Base-by-base conservation (phyloP, 2,329 filamentous ascomycete species). In the Delphinella strobiligena region DNA sequence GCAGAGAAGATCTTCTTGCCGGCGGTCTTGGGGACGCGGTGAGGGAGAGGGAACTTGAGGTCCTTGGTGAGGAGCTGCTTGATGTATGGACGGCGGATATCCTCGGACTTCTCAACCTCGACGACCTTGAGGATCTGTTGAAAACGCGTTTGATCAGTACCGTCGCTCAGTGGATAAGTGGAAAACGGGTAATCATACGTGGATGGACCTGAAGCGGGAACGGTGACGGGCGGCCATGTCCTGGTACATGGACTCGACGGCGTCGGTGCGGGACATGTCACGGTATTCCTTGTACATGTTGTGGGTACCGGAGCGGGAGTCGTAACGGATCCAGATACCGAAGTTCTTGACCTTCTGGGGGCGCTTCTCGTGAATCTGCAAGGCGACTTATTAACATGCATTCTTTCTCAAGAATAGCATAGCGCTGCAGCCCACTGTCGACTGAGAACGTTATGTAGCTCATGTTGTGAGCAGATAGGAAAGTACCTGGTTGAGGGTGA, bases 271-370 rank as follows among this genome's bases (percentile, higher is more conserved):
- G 66, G 84, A 89, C 78, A 96, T 84, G 78, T 96, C 91, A 67
- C 91, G 85, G 83, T 95, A 96, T 82, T 98, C 91, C 82, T 96
- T 96, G 86, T 98, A 98, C 91, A 98, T 98, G 83, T 98, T 98
- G 87, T 98, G 91, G 61, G 91, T 98, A 61, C 91, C 91, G 60
- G 91, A 96, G 71, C 91, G 89, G 49, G 93, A 98, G 75, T 98
- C 89, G 76, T 98, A 98, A 67, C 93, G 88, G 74, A 98, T 82
- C 93, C 93, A 98, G 80, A 98, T 81, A 68, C 91, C 91, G 68
- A 98, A 96, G 84, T 95, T 98, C 87, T 98, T 98, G 79, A 98
- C 88, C 78, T 94, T 95, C 64, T 88, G 75, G 61, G 91, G 91
- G 70, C 86, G 87, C 82, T 96, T 96, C 87, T 98, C 91, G 72